Evolutionary conservation across 108 stramenopile species (phyloP), one percentile per base, ranked within the genome.

Genomic region (Nannochloropsis salina): DNA sequence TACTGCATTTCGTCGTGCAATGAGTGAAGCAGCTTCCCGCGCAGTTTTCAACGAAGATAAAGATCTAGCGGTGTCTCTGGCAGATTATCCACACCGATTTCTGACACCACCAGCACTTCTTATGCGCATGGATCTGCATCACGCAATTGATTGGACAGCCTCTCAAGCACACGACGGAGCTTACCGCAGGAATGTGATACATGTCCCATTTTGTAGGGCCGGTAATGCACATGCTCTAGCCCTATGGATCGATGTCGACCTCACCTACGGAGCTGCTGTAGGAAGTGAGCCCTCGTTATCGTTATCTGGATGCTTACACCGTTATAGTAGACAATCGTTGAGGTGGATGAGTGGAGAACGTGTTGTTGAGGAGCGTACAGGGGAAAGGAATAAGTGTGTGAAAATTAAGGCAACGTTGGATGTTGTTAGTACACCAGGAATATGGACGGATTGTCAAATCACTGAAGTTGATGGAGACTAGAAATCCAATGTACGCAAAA

Each of bases 381-480:
- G 61, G n/a, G 61, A n/a, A n/a, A 74, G n/a, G 61, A 74, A n/a
- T 15, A n/a, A n/a, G 61, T 15, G 61, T 8, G 61, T 74, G 8
- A 2, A 74, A n/a, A 74, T 74, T 8, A 74, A 74, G 61, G 61
- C 61, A 74, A n/a, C 2, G 20, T n/a, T 74, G 61, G 61, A 74
- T n/a, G 15, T 74, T 15, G 61, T n/a, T 15, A n/a, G n/a, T n/a
- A 74, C 61, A 74, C 61, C 61, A 74, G 61, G 61, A 15, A 74
- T 74, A n/a, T 74, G 61, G 61, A 74, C 61, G 61, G 61, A 74
- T 6, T 74, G 61, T 74, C 61, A n/a, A n/a, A 74, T 74, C 61
- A 6, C 3, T 15, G 61, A 74, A 31, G 31, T 31, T 31, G 31
- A 31, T 31, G 31, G 31, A 31, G 31, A 31, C 31, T 31, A 31